Conservation (phyloP, 805 yeast genomes). For the Kregervanrija pseudodelftensis region DNA sequence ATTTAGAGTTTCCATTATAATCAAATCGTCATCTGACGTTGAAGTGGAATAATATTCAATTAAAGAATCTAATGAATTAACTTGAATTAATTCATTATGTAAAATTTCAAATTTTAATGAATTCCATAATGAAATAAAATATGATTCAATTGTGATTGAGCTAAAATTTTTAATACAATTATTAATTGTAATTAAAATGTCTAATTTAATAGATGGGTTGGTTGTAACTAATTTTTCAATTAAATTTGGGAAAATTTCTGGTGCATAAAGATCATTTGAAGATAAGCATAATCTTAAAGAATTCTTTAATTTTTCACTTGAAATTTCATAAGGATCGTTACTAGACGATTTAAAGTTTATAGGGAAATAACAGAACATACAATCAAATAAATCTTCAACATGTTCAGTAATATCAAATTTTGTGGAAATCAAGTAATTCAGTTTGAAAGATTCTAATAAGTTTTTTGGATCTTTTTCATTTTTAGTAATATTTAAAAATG, state of each 20-base stretch:
- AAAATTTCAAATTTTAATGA: conserved; percentile 84
- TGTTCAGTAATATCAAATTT: conserved; percentile 34
- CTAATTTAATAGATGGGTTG: conserved; percentile 71
- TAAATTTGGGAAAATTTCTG: conserved; percentile 68
- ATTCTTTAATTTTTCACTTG: conserved; percentile 62
- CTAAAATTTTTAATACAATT: conserved; percentile 50
- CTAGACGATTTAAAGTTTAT: conserved; percentile 90
- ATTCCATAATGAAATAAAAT: conserved; percentile 79
- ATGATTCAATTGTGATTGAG: conserved; percentile 38
- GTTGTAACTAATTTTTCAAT: conserved; percentile 68
- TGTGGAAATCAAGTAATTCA: conserved; percentile 42
- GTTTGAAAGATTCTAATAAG: conserved; percentile 57
- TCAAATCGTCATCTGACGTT: conserved; percentile 26
- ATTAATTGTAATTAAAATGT: conserved; percentile 58
- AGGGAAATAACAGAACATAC: conserved; percentile 92
- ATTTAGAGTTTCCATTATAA: conserved; percentile 34
- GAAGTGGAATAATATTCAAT: conserved; percentile 25
- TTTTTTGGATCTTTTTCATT: conserved; percentile 96
- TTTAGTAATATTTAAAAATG: conserved; percentile 61
- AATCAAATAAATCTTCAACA: conserved; percentile 72
- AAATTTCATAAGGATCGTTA: conserved; percentile 79
- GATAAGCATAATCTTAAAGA: conserved; percentile 58
- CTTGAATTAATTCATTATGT: conserved; percentile 51
- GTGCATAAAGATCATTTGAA: conserved; percentile 54
- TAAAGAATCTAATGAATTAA: conserved; percentile 22